Evolutionary conservation across 768 basidiomycete species (phyloP), one percentile per base, ranked within the genome.

Genomic region (Mycena haematopus): DNA sequence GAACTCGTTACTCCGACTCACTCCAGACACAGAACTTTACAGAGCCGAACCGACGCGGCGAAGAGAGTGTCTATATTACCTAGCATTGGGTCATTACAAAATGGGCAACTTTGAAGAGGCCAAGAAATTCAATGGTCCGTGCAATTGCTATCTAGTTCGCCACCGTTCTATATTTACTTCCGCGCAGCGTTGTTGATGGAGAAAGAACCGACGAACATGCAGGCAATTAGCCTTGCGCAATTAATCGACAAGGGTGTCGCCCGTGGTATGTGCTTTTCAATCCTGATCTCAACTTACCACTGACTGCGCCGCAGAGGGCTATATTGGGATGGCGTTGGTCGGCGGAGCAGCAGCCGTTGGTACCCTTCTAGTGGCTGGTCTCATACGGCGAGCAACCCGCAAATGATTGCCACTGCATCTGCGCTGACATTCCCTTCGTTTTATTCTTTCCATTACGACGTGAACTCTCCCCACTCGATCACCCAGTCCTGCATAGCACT

Each of bases 11-110:
- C 53, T 2, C 31, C 59, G 65, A 59, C 62, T 65, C 65, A 27
- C 33, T 33, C 36, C 25, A 52, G 45, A 17, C 27, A 6, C 71
- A 98, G 97, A 98, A 57, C 90, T 99, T 49, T 99, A 96, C 77
- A 88, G 93, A 27, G 82, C 87, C 17, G 95, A 97, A 64, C 90
- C 96, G 6, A 75, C 87, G 22, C 85, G 96, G 66, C 84, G 97
- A 64, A 81, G 96, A 77, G 97, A 99, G 77, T 99, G 96, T 69
- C 78, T 98, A 36, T 99, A 99, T 72, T 99, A 98, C 78, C 87
- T 99, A 25, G 94, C 95, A 3, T 81, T 99, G 15, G 97, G 97
- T 0, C 89, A 99, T 75, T 98, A 94, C 78, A 99, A 99, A 82
- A 90, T 98, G 85, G 88, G 89, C 13, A 95, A 98, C 73, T 98